Percentiles rank a stretch among this genome's conserved stretches.
Conservation (phyloP, 1,284 basidiomycete species). For the Rhodotorula sp. region DNA sequence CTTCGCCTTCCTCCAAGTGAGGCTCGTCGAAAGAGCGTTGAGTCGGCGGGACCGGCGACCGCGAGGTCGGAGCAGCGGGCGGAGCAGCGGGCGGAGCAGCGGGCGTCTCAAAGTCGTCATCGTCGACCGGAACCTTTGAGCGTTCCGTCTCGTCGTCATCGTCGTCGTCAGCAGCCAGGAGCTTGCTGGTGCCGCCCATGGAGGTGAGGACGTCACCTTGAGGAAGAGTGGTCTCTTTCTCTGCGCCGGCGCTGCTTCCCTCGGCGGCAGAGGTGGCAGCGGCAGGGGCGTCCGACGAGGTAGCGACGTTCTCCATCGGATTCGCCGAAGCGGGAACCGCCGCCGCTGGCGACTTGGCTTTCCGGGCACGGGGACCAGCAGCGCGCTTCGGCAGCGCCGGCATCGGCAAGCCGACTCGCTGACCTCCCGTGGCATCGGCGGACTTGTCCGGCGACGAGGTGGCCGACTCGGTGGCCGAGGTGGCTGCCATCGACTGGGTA, state of each 20-base stretch:
- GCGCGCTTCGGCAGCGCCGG: slow-evolving; percentile 35
- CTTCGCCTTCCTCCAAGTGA: slow-evolving; percentile 3
- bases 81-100: slow-evolving; percentile 14
- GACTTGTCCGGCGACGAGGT: slow-evolving; percentile 21
- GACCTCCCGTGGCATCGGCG: slow-evolving; percentile 59
- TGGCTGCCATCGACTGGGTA: neutral
- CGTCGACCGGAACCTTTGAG: neutral
- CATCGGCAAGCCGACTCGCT: slow-evolving; percentile 69
- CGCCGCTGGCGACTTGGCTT: neutral
- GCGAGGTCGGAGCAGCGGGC: neutral
- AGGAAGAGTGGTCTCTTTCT: neutral
- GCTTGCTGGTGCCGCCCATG: slow-evolving; percentile 11
- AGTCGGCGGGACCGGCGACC: neutral
- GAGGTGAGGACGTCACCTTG: slow-evolving; percentile 14
- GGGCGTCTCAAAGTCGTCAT: slow-evolving; percentile 23
- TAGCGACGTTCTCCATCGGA: neutral
- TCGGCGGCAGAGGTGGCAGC: neutral
- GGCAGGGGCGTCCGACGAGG: neutral
- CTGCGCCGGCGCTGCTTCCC: neutral
- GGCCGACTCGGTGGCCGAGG: slow-evolving; percentile 3
- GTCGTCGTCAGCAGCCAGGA: slow-evolving; percentile 8
- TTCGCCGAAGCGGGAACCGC: neutral
- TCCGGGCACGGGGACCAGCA: slow-evolving; percentile 18
- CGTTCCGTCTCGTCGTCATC: slow-evolving; percentile 2
- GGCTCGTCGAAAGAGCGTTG: slow-evolving; percentile 4